Evolutionary conservation across 768 basidiomycete species (phyloP), one percentile per base, ranked within the genome.

Genomic region (Suillus discolor): DNA sequence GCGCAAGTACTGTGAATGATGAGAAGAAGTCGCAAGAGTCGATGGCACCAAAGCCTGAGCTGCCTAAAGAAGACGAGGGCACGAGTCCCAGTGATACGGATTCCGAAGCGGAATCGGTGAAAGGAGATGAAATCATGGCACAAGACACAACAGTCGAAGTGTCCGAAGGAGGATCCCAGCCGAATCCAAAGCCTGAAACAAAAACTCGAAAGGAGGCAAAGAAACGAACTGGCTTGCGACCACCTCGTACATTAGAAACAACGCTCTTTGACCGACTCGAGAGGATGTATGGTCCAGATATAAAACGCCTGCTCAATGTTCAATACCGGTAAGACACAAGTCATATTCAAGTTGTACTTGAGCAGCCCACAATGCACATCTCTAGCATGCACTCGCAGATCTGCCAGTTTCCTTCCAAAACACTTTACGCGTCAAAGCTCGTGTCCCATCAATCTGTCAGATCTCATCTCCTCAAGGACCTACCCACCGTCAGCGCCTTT

Each of bases 221-320:
- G 20, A 70, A 67, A 57, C 59, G 23, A 31, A n/a, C 66, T 59
- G 65, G 54, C 36, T 76, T 93, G 4, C 74, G 79, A 28, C 89
- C 89, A 2, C 90, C 94, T 1, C 83, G 83, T 31, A 88, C 93
- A 0, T 79, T 99, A 39, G 93, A 96, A 72, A 89, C 86, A 1
- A 99, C 97, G 0, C 81, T 99, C 38, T 99, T 99, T 69, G 94
- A 96, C 68, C 87, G 97, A 25, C 81, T 99, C 12, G 93, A 98
- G 75, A 83, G 81, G 53, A 92, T 97, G 86, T 96, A 96, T 69
- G 96, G 96, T 0, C 77, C 84, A 0, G 78, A 82, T 4, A 89
- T 97, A 75, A 97, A 97, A 73, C 83, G 90, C 20, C 89, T 98
- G 88, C 85, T 99, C 44, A 86, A 89, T 25, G 82, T 95, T 4